Evolutionary conservation across 495 filamentous ascomycete species (phyloP), one percentile per base, ranked within the genome.

Genomic region (Penicillium cosmopolitanum): DNA sequence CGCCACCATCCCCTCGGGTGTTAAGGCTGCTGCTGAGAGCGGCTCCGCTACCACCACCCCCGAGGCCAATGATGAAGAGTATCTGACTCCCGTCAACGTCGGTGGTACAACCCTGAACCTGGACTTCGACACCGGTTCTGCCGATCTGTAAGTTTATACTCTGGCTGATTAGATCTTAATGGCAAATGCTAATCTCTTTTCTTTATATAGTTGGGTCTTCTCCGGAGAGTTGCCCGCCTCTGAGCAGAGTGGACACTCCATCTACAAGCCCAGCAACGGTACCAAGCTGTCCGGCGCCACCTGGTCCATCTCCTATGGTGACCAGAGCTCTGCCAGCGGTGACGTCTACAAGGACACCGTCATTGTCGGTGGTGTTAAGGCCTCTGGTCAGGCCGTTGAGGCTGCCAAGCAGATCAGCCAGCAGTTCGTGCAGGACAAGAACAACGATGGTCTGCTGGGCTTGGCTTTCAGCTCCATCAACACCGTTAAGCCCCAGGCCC

Each of bases 111-210:
- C 78, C 5, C 67, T 92, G 63, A 81, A 86, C 64, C 65, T 93
- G 56, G 86, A 91, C 67, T 81, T 92, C 64, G 90, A 93, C 68
- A 91, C 90, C 42, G 90, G 90, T 4, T 89, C 85, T 40, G 84
- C 87, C 44, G 90, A 93, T 74, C 82, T 93, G 80, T 92, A 71
- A 76, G 84, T 78, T 18, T 19, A 19, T 31, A 3, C 50, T 4
- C 47, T n/a, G 46, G 31, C 11, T 2, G 16, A 53, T 15, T 16
- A 19, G 15, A 31, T 19, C 40, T 13, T 9, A 9, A 13, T n/a
- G 11, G 4, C 12, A 13, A 1, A 12, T 13, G 19, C 16, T 28
- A 13, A 21, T 16, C 4, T 11, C 31, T 11, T 8, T 18, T 5
- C 19, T 18, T 5, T 2, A 36, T 33, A 21, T 56, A 76, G 77